Evolutionary conservation across 2,329 filamentous ascomycete species (phyloP), one percentile per base, ranked within the genome.

Genomic region (Lasiodiplodia gonubiensis): DNA sequence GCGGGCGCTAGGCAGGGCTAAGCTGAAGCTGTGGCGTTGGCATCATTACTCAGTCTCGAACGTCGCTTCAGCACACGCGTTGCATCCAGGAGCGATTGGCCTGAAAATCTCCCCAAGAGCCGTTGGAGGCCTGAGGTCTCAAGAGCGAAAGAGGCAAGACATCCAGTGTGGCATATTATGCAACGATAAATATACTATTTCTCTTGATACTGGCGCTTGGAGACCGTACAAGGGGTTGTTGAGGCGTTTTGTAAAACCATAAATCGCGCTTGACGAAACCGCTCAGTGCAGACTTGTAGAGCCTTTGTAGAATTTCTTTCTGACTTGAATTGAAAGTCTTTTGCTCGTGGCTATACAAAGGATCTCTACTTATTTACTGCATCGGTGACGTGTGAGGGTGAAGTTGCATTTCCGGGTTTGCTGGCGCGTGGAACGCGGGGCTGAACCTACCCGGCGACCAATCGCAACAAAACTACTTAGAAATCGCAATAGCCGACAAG

Each of bases 11-110:
- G 39, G 55, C 39, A 23, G 46, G 55, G 55, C 55, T 48, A 39
- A n/a, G 57, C 33, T 39, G 57, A 30, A 39, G 25, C 35, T 46
- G 59, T 51, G 59, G 42, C 59, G 23, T 14, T 33, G 30, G 42
- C 59, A 14, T 11, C 42, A 63, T 63, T 63, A 63, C 46, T 63
- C 59, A 51, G 27, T 51, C 59, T 51, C 42, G 6, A 35, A 42
- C 59, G 18, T 51, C 30, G 59, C 59, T 37, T 63, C 46, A 63
- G 42, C 42, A 37, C 4, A 11, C 59, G 59, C 12, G 42, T 51
- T 37, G 21, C 59, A 49, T 14, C 12, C 11, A 7, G 10, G 14
- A 25, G n/a, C 46, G 59, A 51, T 37, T 35, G 42, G 30, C 59
- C 49, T 46, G 42, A n/a, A 46, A n/a, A n/a, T 10, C n/a, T n/a